phyloP scores from a whole-genome alignment of 768 basidiomycete genomes.

The Boletus barrowsii region DNA sequence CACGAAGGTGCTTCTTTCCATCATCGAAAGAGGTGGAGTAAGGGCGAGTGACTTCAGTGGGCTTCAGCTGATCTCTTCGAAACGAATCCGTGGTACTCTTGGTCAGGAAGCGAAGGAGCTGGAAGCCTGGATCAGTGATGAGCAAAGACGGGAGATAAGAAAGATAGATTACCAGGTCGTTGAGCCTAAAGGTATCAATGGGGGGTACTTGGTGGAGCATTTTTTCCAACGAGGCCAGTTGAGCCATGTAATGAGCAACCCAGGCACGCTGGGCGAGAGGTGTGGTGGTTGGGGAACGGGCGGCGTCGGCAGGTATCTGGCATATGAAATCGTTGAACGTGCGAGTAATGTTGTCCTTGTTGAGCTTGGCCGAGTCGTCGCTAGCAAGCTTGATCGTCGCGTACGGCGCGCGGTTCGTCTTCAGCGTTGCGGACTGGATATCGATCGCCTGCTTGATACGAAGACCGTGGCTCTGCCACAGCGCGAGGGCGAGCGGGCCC shows the following conservation, averaged over 20 bases:
- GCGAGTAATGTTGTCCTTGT: constrained; percentile 14
- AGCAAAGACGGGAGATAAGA: background rate
- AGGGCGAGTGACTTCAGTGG: constrained; percentile 20
- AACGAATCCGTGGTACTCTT: constrained; percentile 25
- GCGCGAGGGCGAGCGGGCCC: constrained; percentile 27
- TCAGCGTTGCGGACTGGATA: constrained; percentile 21
- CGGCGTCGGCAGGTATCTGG: background rate
- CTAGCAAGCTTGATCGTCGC: constrained; percentile 17
- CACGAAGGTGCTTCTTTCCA: constrained; percentile 13
- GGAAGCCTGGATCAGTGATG: background rate
- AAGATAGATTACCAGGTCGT: constrained; percentile 16
- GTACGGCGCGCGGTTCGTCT: constrained; percentile 15
- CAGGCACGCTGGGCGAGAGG: constrained; percentile 31
- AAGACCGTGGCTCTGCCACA: constrained; percentile 31
- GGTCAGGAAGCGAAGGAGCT: constrained; percentile 28
- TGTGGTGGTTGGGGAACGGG: constrained; percentile 1
- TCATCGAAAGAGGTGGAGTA: constrained; percentile 16
- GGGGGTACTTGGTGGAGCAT: constrained; percentile 22
- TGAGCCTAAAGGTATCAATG: constrained; percentile 25
- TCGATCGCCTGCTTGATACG: constrained; percentile 35
- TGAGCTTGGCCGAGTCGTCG: background rate
- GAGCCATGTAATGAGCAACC: constrained; percentile 31
- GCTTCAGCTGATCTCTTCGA: constrained; percentile 27
- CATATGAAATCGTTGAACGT: constrained; percentile 11
- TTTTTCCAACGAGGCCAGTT: constrained; percentile 18